Conservation (phyloP, 2,329 filamentous ascomycete species). For the Trichoderma oligosporum region DNA sequence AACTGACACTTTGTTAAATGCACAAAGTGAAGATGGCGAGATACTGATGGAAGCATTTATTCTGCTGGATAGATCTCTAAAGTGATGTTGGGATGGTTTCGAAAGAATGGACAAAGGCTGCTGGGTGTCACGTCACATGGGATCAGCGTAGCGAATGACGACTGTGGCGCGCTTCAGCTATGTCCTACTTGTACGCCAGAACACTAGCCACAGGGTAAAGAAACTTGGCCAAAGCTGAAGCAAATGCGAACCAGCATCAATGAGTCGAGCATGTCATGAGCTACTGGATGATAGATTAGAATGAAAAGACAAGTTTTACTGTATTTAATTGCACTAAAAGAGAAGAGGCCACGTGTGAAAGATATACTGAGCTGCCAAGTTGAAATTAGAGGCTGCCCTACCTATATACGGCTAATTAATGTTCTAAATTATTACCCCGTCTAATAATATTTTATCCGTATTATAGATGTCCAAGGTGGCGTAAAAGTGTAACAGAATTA, state of each 20-base stretch:
- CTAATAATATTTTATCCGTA: neutral
- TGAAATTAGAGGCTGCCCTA: no score
- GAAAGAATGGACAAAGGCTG: neutral
- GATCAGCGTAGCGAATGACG: slow-evolving; percentile 12
- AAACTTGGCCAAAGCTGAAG: neutral
- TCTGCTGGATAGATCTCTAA: no score
- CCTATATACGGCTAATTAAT: no score
- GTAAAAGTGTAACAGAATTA: neutral
- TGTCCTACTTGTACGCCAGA: neutral
- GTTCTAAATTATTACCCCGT: neutral
- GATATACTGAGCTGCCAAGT: no score
- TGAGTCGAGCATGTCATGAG: neutral
- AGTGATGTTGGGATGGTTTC: no score
- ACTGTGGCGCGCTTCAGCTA: slow-evolving; percentile 11
- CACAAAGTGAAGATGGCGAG: no score
- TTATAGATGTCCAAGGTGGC: neutral
- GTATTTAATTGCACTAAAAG: no score
- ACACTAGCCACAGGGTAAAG: slow-evolving; percentile 13
- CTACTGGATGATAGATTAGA: neutral
- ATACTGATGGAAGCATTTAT: no score
- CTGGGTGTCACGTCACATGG: slow-evolving; percentile 15
- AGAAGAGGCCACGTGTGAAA: no score
- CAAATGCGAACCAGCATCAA: neutral
- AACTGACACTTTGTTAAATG: no score
- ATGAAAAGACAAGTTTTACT: no score